A percentile compares a stretch with the other conserved stretches of the same genome.
phyloP scores from a whole-genome alignment of 2,329 filamentous ascomycete species.

The Alternaria gansuensis region DNA sequence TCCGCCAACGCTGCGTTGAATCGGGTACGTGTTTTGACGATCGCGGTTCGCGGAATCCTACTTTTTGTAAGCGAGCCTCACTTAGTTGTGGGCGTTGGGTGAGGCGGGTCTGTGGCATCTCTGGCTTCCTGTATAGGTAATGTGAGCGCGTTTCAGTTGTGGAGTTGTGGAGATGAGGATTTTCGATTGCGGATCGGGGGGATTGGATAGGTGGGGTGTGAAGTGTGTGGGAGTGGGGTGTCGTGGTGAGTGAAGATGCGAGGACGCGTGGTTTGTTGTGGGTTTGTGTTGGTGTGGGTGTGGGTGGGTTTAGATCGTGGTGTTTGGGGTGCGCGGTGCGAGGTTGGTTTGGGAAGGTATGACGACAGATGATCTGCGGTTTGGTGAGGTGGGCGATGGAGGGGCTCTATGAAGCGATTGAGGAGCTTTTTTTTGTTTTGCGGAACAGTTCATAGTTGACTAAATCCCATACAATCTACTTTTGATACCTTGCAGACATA shows the following conservation, averaged over 20 bases:
- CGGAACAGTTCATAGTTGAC: background rate
- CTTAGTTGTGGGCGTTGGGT: background rate
- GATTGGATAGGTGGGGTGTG: background rate
- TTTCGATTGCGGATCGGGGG: background rate
- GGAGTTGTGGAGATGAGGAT: conserved; percentile 6
- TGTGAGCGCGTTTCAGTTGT: conserved; percentile 4
- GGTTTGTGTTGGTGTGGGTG: background rate
- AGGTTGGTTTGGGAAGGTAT: conserved; percentile 5
- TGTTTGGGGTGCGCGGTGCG: background rate
- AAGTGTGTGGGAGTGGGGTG: conserved; percentile 1
- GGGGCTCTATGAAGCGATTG: background rate
- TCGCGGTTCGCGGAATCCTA: background rate
- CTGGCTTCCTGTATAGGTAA: conserved; percentile 6
- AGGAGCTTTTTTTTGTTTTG: background rate
- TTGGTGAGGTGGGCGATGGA: background rate
- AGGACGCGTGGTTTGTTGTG: conserved; percentile 6
- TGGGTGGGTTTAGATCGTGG: conserved; percentile 1
- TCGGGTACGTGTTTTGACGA: conserved; percentile 2
- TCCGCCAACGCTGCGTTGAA: background rate
- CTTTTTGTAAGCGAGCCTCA: background rate
- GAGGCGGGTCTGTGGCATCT: conserved; percentile 4
- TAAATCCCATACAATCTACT: background rate
- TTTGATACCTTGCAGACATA: background rate
- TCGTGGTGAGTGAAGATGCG: conserved; percentile 1
- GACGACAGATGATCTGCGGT: conserved; percentile 16